These are phyloP conservation scores for Penicillium griseofulvum DNA, from an alignment of 2,329 filamentous ascomycete species.

Conservation along the genomic window DNA sequence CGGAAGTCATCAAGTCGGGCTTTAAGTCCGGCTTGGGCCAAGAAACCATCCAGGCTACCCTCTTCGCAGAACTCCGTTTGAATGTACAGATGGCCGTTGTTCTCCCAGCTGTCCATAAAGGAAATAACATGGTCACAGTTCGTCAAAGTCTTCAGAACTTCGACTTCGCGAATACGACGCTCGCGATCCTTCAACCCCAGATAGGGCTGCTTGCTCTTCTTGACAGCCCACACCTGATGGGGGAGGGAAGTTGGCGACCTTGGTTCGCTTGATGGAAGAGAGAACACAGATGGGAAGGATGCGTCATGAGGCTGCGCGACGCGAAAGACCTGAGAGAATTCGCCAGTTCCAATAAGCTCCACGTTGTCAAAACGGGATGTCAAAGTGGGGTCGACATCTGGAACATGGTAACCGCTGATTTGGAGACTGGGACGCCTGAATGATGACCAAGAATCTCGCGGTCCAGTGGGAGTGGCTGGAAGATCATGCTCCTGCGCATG, in stretches of 20 bases:
- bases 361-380: conserved; percentile 76
- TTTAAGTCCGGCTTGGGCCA: conserved; percentile 76
- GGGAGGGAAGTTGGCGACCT: conserved; percentile 56
- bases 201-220: conserved; percentile 83
- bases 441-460: conserved; percentile 57
- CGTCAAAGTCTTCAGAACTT: conserved; percentile 71
- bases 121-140: conserved; percentile 82
- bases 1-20: conserved; percentile 93
- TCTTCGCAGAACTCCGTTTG: conserved; percentile 97
- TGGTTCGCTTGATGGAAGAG: conserved; percentile 47
- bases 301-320: conserved; percentile 55
- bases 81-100: conserved; percentile 82
- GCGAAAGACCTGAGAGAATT: conserved; percentile 90
- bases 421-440: conserved; percentile 64
- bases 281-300: conserved; percentile 43
- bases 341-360: conserved; percentile 77
- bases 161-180: conserved; percentile 78
- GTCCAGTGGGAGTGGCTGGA: conserved; percentile 80
- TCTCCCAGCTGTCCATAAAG: conserved; percentile 84
- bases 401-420: conserved; percentile 66
- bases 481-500: conserved; percentile 46
- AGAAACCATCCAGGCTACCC: conserved; percentile 82
- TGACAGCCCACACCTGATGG: conserved; percentile 78
- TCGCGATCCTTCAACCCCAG: conserved; percentile 76
- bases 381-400: conserved; percentile 72